Evolutionary conservation across 2,329 filamentous ascomycete genomes (phyloP), one percentile per base, ranked within the genome.

Genomic region (Aspergillus tubingensis): DNA sequence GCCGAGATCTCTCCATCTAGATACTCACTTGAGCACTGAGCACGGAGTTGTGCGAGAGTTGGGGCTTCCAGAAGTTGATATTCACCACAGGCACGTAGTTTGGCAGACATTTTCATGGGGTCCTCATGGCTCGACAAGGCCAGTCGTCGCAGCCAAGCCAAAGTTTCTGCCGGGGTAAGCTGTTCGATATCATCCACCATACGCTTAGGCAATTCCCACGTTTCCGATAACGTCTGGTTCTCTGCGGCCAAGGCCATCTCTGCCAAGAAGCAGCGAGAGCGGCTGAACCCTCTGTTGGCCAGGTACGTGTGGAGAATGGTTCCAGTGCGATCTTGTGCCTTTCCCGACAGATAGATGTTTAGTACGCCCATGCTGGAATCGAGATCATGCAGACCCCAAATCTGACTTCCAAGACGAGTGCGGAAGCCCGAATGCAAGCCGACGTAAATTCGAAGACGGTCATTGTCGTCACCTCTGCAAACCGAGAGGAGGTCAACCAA

Each of bases 271-370:
- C 74, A 71, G 36, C 68, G 66, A 39, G 61, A 67, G 21, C 75
- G 66, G 10, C 64, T 64, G 25, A 69, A 69, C 30, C 68, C 70
- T 41, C 65, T 65, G 56, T 68, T 72, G 4, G 75, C 75, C 51
- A 77, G 67, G 58, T 71, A 79, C 1, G 76, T 76, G 60, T 79
- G 76, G 8, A 79, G 54, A 10, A 77, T 59, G 8, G 74, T 69
- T 5, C 72, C 67, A 7, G 68, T 57, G 15, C 75, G 63, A 59
- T 77, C 75, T 13, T 67, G 63, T 4, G 70, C 67, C 50, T 75
- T 74, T 10, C 69, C 66, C 1, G 76, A 78, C 17, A 77, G 63
- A 54, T 71, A 78, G 50, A 72, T 70, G 36, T 71, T 65, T 6
- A 70, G 51, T 13, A 59, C 60, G 5, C 62, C 58, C 3, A 54